Percentiles rank a stretch among this genome's conserved stretches.
Conservation (phyloP, 2,329 filamentous ascomycete genomes). For the Alternaria conjuncta region DNA sequence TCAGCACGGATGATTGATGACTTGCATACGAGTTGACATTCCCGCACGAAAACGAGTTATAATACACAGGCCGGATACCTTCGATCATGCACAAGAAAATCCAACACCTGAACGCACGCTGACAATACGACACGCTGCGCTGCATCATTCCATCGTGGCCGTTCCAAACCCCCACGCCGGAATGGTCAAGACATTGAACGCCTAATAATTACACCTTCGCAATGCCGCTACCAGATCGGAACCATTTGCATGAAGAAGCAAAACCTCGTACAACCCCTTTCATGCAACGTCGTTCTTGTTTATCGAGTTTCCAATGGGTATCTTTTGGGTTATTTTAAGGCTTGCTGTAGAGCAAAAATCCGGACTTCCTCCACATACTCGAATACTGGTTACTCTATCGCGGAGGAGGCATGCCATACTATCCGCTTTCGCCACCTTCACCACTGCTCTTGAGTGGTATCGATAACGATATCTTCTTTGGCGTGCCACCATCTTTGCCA, state of each 20-base stretch:
- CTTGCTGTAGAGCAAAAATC: conserved; percentile 32
- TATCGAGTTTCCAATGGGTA: conserved; percentile 43
- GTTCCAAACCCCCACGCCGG: conserved; percentile 12
- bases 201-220: conserved; percentile 34
- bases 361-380: conserved; percentile 20
- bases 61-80: conserved; percentile 27
- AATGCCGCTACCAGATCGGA: conserved; percentile 33
- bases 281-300: conserved; percentile 40
- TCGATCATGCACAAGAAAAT: conserved; percentile 20
- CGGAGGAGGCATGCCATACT: conserved; percentile 8
- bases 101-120: conserved; percentile 22
- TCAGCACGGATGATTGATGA: background rate
- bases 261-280: conserved; percentile 33
- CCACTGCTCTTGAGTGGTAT: conserved; percentile 49
- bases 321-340: conserved; percentile 39
- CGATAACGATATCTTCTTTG: conserved; percentile 52
- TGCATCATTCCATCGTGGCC: conserved; percentile 24
- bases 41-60: conserved; percentile 21
- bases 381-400: conserved; percentile 1
- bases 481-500: conserved; percentile 49
- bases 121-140: conserved; percentile 10
- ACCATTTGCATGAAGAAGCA: conserved; percentile 25
- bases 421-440: conserved; percentile 41
- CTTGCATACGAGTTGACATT: conserved; percentile 15
- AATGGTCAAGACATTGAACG: conserved; percentile 24